phyloP scores from a whole-genome alignment of 352 stramenopile genomes.

The Lagenidium giganteum region DNA sequence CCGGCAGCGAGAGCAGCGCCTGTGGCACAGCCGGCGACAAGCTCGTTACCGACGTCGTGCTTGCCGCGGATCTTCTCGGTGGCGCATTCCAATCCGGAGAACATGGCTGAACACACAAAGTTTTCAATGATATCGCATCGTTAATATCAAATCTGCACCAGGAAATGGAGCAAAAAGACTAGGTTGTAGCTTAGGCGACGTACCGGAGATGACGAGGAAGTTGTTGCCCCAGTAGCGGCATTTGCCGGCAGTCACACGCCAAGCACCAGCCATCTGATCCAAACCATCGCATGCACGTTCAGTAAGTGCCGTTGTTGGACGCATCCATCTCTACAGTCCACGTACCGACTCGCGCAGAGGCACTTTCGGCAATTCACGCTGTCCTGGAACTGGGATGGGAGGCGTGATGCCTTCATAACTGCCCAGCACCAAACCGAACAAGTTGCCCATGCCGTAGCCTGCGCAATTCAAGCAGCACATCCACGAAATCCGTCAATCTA shows the following conservation, averaged over 20 bases:
- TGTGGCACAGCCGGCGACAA: conserved; percentile 93
- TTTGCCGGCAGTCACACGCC: conserved; percentile 67
- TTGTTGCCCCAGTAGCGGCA: conserved; percentile 85
- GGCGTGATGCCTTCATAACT: conserved; percentile 86
- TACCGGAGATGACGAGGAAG: conserved; percentile 82
- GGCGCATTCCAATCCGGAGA: conserved; percentile 92
- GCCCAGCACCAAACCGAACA: conserved; percentile 73
- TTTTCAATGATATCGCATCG: too few relatives aligned
- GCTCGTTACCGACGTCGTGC: conserved; percentile 94
- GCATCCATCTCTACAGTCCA: not conserved
- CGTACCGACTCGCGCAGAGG: conserved; percentile 69
- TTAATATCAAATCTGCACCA: not conserved
- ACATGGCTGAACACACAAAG: conserved; percentile 73
- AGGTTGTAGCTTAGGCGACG: not conserved
- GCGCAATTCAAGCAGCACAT: not conserved
- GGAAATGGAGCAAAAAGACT: too few relatives aligned
- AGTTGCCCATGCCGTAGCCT: conserved; percentile 80
- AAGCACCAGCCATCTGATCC: conserved; percentile 52
- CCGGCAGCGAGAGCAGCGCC: conserved; percentile 92
- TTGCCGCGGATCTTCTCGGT: conserved; percentile 92
- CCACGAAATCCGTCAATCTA: not conserved
- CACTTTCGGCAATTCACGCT: conserved; percentile 75
- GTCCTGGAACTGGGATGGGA: conserved; percentile 69
- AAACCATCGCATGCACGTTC: not conserved
- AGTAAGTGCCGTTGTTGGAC: not conserved